phyloP scores from a whole-genome alignment of 1,284 basidiomycete genomes.

The Tilletiopsis washingtonensis region DNA sequence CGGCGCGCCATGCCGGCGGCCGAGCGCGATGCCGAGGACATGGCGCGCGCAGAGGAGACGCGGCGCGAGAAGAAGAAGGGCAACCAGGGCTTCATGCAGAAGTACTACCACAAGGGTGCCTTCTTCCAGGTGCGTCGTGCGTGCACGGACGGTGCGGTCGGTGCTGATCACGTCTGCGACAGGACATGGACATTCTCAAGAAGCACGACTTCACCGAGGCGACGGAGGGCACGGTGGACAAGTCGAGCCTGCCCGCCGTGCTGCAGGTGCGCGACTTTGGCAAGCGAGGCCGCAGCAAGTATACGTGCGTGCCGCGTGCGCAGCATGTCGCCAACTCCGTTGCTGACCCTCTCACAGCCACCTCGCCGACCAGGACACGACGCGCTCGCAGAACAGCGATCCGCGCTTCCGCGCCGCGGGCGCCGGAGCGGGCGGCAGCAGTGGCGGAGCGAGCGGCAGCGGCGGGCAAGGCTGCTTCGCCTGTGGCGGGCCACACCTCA shows the following conservation, averaged over 20 bases:
- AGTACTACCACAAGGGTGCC: conserved; percentile 98
- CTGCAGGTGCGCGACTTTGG: conserved; percentile 98
- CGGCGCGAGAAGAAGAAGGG: conserved; percentile 75
- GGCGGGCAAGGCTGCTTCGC: conserved; percentile 65
- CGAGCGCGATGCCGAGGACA: conserved; percentile 78
- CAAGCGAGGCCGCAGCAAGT: conserved; percentile 78
- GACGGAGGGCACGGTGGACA: conserved; percentile 70
- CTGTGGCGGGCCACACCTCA: conserved; percentile 53
- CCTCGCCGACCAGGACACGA: conserved; percentile 88
- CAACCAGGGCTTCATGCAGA: conserved; percentile 85
- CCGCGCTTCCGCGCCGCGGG: conserved; percentile 60
- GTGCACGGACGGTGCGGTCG: conserved; percentile 17
- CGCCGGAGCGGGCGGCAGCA: conserved; percentile 55
- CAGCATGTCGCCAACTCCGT: background rate
- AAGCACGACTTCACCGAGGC: conserved; percentile 79
- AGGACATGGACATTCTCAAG: conserved; percentile 82
- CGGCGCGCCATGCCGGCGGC: conserved; percentile 85
- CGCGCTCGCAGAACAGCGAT: conserved; percentile 52
- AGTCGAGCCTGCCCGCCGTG: conserved; percentile 76
- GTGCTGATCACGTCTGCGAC: conserved; percentile 1
- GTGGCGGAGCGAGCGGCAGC: conserved; percentile 20
- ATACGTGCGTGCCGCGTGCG: no score
- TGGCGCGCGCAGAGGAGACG: conserved; percentile 70
- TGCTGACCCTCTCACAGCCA: conserved; percentile 53
- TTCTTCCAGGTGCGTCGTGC: conserved; percentile 78